Conservation (phyloP, 2,329 filamentous ascomycete species). For the Ascochyta rabiei region DNA sequence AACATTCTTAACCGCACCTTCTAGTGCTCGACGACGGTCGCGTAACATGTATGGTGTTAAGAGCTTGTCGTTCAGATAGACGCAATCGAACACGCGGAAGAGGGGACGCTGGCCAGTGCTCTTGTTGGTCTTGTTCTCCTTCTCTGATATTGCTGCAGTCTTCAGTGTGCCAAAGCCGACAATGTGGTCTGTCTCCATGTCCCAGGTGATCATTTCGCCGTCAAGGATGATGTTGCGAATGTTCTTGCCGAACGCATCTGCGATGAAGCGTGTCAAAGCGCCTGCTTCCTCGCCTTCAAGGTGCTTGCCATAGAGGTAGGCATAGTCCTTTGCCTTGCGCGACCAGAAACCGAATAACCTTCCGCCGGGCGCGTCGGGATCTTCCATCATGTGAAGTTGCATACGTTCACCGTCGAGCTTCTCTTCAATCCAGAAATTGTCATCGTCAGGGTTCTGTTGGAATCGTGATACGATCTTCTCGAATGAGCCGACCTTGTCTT, state of each 20-base stretch:
- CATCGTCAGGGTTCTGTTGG: conserved; percentile 70
- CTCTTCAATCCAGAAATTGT: conserved; percentile 94
- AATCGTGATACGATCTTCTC: conserved; percentile 76
- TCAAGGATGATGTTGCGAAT: conserved; percentile 90
- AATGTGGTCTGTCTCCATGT: conserved; percentile 81
- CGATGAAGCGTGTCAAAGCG: conserved; percentile 79
- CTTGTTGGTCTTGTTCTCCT: conserved; percentile 68
- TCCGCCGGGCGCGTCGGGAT: conserved; percentile 70
- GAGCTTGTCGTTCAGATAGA: conserved; percentile 82
- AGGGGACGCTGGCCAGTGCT: conserved; percentile 72
- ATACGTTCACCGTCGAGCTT: conserved; percentile 97
- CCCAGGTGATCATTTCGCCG: conserved; percentile 99
- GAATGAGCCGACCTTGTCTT: conserved; percentile 72
- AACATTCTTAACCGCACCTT: conserved; percentile 71
- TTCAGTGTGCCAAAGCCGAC: conserved; percentile 93
- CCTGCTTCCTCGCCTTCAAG: conserved; percentile 72
- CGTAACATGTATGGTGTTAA: conserved; percentile 82
- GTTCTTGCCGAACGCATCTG: conserved; percentile 74
- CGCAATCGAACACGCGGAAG: conserved; percentile 87
- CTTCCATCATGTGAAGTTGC: conserved; percentile 89
- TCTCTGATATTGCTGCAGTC: conserved; percentile 81
- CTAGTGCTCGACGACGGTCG: conserved; percentile 78
- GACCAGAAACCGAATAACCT: conserved; percentile 88
- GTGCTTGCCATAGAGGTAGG: conserved; percentile 84
- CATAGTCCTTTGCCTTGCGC: conserved; percentile 94